A percentile compares a stretch with the other conserved stretches of the same genome.
These are phyloP conservation scores for Rhododendron williamsianum DNA, from an alignment of 148 eudicot genomes.

Conservation along the genomic window DNA sequence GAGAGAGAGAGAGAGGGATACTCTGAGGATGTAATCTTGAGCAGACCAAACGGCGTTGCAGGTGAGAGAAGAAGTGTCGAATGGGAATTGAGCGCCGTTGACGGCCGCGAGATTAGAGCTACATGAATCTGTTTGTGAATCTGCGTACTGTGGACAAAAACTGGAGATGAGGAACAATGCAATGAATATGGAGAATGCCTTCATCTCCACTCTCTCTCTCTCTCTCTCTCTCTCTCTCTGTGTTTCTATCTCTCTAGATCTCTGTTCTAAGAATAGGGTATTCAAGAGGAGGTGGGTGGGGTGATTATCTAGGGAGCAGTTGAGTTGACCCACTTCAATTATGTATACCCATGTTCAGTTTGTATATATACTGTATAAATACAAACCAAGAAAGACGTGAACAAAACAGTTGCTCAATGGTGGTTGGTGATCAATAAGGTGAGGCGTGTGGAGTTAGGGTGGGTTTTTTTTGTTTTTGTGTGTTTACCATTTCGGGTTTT, in stretches of 20 bases:
- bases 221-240: slow-evolving; percentile 1
- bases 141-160: slow-evolving; percentile 16
- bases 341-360: too few relatives aligned
- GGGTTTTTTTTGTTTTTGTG: too few relatives aligned
- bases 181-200: slow-evolving; percentile 22
- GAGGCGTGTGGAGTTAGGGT: too few relatives aligned
- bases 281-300: slow-evolving; percentile 19
- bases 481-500: too few relatives aligned
- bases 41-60: slow-evolving; percentile 54
- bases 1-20: slow-evolving; percentile 19
- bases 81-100: slow-evolving; percentile 24
- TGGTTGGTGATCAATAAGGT: too few relatives aligned
- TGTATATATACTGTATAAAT: too few relatives aligned
- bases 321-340: too few relatives aligned
- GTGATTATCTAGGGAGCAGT: slow-evolving; percentile 1
- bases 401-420: too few relatives aligned
- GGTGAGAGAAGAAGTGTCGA: slow-evolving; percentile 45
- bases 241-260: slow-evolving; percentile 14
- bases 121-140: slow-evolving; percentile 64
- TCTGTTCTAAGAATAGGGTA: not conserved
- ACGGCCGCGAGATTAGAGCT: slow-evolving; percentile 22
- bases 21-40: slow-evolving; percentile 56
- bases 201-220: slow-evolving; percentile 15
- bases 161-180: slow-evolving; percentile 27
- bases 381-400: too few relatives aligned